Evolutionary conservation across 768 basidiomycete genomes (phyloP).

Genomic region (Amanita subjunquillea): DNA sequence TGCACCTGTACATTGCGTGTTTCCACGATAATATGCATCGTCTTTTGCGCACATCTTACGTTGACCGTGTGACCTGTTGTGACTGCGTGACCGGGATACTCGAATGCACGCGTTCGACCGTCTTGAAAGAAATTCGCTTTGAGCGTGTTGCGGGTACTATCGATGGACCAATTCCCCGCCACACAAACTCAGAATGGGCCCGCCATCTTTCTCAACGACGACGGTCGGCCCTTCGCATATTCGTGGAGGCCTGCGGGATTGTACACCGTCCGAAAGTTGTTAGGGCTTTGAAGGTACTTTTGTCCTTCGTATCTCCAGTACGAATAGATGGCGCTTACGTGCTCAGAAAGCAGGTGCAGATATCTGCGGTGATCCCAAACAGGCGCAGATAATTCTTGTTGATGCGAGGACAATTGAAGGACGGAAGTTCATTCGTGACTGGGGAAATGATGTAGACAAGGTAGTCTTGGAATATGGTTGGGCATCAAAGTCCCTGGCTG

Average conservation of each 20-base stretch:
- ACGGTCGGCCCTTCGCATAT: slow-evolving; percentile 38
- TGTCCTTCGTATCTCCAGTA: background rate
- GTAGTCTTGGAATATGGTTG: slow-evolving; percentile 44
- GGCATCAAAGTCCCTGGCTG: slow-evolving; percentile 35
- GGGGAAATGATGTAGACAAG: slow-evolving; percentile 41
- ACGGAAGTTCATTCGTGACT: slow-evolving; percentile 45
- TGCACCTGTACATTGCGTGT: slow-evolving; percentile 37
- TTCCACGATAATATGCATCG: slow-evolving; percentile 20
- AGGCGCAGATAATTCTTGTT: slow-evolving; percentile 51
- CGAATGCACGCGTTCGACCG: background rate
- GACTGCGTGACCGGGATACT: background rate
- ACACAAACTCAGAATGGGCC: slow-evolving; percentile 3
- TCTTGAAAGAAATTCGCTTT: background rate
- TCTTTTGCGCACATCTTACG: slow-evolving; percentile 7
- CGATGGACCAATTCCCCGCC: slow-evolving; percentile 1
- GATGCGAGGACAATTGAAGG: slow-evolving; percentile 43
- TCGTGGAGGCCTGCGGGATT: slow-evolving; percentile 48
- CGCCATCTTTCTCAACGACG: slow-evolving; percentile 26
- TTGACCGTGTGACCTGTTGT: slow-evolving; percentile 18
- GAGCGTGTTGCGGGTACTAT: background rate
- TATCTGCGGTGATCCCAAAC: slow-evolving; percentile 37
- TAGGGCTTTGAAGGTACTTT: slow-evolving; percentile 35
- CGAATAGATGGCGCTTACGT: background rate
- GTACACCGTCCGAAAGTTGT: slow-evolving; percentile 38
- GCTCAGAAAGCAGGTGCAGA: slow-evolving; percentile 44